Percentiles rank a stretch among this genome's conserved stretches.
phyloP scores from a whole-genome alignment of 2,329 filamentous ascomycete species.

The Phyllosticta citribraziliensis region DNA sequence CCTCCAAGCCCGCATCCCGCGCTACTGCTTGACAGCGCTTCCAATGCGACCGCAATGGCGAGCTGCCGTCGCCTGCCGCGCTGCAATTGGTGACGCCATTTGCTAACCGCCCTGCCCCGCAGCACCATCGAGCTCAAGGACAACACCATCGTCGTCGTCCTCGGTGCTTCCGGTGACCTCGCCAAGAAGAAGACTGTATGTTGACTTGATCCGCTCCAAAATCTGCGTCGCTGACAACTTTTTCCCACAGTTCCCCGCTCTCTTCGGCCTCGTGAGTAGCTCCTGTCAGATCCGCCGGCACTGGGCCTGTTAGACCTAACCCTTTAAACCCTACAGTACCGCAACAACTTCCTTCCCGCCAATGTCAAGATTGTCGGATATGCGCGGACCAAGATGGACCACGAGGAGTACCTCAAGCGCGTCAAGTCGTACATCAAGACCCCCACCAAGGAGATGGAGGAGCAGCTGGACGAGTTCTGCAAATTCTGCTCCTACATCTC shows the following conservation, averaged over 20 bases:
- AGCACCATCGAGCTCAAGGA: slow-evolving; percentile 94
- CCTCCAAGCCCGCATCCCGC: neutral
- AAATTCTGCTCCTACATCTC: slow-evolving; percentile 83
- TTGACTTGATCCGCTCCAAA: slow-evolving; percentile 11
- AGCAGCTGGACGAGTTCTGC: slow-evolving; percentile 87
- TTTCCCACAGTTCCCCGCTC: slow-evolving; percentile 68
- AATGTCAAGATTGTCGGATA: slow-evolving; percentile 97
- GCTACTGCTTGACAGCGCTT: neutral
- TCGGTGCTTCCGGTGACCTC: slow-evolving; percentile 93
- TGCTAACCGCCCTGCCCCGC: slow-evolving; percentile 13
- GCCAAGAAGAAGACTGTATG: slow-evolving; percentile 99
- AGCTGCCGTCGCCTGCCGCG: neutral
- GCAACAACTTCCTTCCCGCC: slow-evolving; percentile 96
- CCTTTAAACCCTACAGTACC: slow-evolving; percentile 53
- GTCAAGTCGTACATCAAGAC: slow-evolving; percentile 99
- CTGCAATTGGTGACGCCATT: slow-evolving; percentile 1
- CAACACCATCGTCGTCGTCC: slow-evolving; percentile 92
- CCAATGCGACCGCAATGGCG: neutral
- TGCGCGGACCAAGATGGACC: slow-evolving; percentile 99
- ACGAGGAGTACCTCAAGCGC: slow-evolving; percentile 84
- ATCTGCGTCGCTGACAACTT: slow-evolving; percentile 16
- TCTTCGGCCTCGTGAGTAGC: slow-evolving; percentile 85
- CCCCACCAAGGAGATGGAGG: slow-evolving; percentile 92
- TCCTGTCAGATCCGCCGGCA: slow-evolving; percentile 6
- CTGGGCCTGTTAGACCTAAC: slow-evolving; percentile 15